These are phyloP conservation scores for Saprolegnia diclina DNA, from an alignment of 352 stramenopile species.

Conservation along the genomic window DNA sequence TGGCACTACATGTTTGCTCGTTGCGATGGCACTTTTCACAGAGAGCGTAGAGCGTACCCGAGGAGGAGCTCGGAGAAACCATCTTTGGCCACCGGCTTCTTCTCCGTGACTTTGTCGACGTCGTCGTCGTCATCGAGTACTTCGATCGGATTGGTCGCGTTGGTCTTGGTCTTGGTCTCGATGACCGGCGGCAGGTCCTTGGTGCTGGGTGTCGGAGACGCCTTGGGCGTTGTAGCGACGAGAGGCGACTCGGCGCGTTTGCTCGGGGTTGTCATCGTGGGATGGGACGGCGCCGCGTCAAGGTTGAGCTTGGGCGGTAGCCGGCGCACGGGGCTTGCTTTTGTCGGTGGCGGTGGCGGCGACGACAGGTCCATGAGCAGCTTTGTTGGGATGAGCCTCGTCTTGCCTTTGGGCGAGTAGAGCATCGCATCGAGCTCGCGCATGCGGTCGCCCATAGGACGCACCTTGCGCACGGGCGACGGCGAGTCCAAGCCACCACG, in stretches of 20 bases:
- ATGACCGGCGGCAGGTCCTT: background rate
- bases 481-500: background rate
- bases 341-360: too few relatives aligned
- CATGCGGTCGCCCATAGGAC: background rate
- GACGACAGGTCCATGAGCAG: background rate
- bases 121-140: background rate
- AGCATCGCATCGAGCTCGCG: background rate
- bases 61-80: background rate
- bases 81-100: background rate
- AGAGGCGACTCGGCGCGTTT: background rate
- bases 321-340: background rate
- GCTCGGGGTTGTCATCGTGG: background rate
- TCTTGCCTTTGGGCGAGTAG: background rate
- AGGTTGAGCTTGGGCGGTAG: background rate
- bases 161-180: background rate
- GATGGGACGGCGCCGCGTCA: background rate
- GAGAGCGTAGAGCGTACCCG: background rate
- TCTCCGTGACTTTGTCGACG: constrained; percentile 18
- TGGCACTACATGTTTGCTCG: constrained; percentile 26
- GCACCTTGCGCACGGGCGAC: background rate
- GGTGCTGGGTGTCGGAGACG: background rate
- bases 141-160: background rate
- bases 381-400: background rate
- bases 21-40: background rate
- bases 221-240: background rate